Conservation (phyloP, 768 basidiomycete species). For the Podaxis mareebaensis region DNA sequence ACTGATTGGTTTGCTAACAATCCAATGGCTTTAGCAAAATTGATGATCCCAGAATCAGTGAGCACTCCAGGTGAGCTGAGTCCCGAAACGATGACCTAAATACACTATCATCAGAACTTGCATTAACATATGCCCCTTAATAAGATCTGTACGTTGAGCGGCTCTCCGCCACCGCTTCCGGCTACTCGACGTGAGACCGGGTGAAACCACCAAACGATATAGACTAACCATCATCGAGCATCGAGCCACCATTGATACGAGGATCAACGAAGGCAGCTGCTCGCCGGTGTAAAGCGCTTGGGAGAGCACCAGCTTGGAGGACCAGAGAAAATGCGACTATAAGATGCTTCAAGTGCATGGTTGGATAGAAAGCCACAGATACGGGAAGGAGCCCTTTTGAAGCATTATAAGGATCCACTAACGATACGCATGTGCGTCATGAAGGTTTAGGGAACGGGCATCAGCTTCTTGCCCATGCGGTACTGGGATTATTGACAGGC, state of each 20-base stretch:
- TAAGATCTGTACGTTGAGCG: constrained; percentile 66
- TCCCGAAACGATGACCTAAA: constrained; percentile 64
- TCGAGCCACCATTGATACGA: constrained; percentile 51
- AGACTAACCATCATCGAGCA: constrained; percentile 56
- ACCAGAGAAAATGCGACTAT: constrained; percentile 1
- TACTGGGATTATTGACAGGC: not conserved
- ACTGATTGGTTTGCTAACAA: constrained; percentile 39
- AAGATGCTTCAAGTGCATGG: constrained; percentile 5
- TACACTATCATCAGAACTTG: not conserved
- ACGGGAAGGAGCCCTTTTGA: not conserved
- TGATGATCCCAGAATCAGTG: constrained; percentile 54
- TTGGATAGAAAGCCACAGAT: not conserved
- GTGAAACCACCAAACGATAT: not conserved
- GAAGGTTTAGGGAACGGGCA: not conserved
- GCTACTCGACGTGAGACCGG: constrained; percentile 21
- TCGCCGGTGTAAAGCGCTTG: constrained; percentile 18
- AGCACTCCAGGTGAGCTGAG: constrained; percentile 58
- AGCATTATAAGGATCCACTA: constrained; percentile 4
- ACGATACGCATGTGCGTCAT: not conserved
- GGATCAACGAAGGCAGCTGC: constrained; percentile 46
- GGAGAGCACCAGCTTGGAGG: constrained; percentile 6
- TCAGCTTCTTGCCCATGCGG: constrained; percentile 5
- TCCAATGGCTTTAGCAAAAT: constrained; percentile 61
- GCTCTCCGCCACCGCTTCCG: constrained; percentile 56
- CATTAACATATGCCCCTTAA: constrained; percentile 29